phyloP scores from a whole-genome alignment of 1,139 yeast genomes.

The Barnettozyma hawaiiensis region DNA sequence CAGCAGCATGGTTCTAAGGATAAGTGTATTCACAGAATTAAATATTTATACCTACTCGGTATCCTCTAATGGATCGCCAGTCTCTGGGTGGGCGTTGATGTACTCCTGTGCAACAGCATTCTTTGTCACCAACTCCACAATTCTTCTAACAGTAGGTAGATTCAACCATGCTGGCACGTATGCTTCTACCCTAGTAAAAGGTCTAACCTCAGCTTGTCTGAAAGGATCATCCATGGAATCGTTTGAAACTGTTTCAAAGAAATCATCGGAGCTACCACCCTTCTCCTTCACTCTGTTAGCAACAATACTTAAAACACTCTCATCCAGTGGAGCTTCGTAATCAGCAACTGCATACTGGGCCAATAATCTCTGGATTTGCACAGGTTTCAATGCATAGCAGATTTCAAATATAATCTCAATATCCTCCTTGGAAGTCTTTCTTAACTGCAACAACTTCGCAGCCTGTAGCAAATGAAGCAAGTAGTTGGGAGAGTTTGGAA shows the following conservation, averaged over 20 bases:
- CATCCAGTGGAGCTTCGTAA: constrained; percentile 90
- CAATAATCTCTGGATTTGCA: constrained; percentile 88
- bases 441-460: constrained; percentile 85
- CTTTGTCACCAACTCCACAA: constrained; percentile 85
- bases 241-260: constrained; percentile 53
- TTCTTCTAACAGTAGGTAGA: constrained; percentile 80
- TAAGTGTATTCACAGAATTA: not conserved
- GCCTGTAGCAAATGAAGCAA: constrained; percentile 89
- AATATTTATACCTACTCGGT: not conserved
- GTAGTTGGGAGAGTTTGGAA: constrained; percentile 85
- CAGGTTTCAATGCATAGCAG: constrained; percentile 89
- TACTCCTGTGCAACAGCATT: constrained; percentile 47
- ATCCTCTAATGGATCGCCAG: constrained; percentile 10
- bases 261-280: constrained; percentile 54
- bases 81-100: constrained; percentile 11
- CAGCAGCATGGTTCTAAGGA: too few species aligned
- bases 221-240: constrained; percentile 89
- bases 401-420: constrained; percentile 91
- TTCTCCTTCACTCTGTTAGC: constrained; percentile 77
- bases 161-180: constrained; percentile 95
- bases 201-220: constrained; percentile 79
- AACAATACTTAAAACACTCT: constrained; percentile 74
- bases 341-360: constrained; percentile 90
- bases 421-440: constrained; percentile 86
- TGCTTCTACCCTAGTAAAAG: constrained; percentile 86